Evolutionary conservation across 73 alveolate genomes (phyloP).

Genomic region (Urostyla sp.): DNA sequence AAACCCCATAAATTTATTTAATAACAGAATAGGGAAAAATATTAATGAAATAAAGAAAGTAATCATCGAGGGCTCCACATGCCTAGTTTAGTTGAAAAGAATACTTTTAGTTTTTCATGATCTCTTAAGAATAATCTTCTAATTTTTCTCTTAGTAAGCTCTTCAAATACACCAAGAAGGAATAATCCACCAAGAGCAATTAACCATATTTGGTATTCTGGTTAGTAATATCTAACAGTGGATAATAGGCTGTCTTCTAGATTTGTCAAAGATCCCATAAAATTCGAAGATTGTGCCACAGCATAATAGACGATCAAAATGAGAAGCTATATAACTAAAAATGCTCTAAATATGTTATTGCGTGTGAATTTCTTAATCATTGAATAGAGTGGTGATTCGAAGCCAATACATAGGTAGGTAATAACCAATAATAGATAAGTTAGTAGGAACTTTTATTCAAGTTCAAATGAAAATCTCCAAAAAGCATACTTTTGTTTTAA

Average conservation of each 20-base stretch:
- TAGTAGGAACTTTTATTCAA: constrained; percentile 30
- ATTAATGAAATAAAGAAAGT: not conserved
- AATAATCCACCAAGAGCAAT: constrained; percentile 4
- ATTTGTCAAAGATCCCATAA: not conserved
- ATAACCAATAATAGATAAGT: not conserved
- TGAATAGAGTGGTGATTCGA: constrained; percentile 18
- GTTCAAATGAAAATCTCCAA: constrained; percentile 36
- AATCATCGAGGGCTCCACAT: constrained; percentile 68
- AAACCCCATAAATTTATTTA: too few relatives aligned
- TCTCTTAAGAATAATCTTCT: constrained; percentile 48
- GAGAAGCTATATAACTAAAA: not conserved
- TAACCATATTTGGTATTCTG: constrained; percentile 43
- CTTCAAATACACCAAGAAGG: constrained; percentile 37
- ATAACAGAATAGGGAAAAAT: too few relatives aligned
- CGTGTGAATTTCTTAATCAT: constrained; percentile 14
- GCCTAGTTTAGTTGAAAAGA: constrained; percentile 66
- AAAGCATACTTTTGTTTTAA: not conserved
- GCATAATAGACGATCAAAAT: constrained; percentile 11
- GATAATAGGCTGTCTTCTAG: not conserved
- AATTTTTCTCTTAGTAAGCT: constrained; percentile 25
- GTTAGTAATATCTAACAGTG: not conserved
- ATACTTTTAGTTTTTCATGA: constrained; percentile 58
- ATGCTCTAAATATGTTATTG: constrained; percentile 3
- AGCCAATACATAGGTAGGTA: constrained; percentile 29
- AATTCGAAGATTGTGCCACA: constrained; percentile 11